phyloP scores from a whole-genome alignment of 768 basidiomycete genomes.

The Cantharellus anzutake region DNA sequence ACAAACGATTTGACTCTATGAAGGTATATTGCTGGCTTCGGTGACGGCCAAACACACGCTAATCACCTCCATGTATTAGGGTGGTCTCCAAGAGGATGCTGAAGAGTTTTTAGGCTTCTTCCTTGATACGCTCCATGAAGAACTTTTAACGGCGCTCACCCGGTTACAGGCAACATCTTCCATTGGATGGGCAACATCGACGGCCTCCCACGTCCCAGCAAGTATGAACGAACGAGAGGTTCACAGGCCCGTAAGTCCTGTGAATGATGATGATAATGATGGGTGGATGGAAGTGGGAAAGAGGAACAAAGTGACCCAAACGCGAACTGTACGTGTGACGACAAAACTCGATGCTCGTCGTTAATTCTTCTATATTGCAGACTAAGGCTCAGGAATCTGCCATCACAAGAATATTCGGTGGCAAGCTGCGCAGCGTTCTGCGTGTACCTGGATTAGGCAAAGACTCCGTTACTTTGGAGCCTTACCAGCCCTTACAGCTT shows the following conservation, averaged over 20 bases:
- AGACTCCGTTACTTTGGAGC: constrained; percentile 78
- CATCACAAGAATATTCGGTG: constrained; percentile 83
- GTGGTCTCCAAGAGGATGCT: constrained; percentile 92
- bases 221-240: constrained; percentile 13
- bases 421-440: constrained; percentile 73
- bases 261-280: constrained; percentile 17
- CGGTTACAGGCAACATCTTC: constrained; percentile 22
- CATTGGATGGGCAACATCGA: background rate
- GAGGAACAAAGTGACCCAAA: constrained; percentile 61
- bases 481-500: constrained; percentile 73
- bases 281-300: constrained; percentile 92
- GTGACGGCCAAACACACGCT: background rate
- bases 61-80: constrained; percentile 20
- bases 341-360: background rate
- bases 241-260: constrained; percentile 16
- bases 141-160: constrained; percentile 49
- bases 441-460: constrained; percentile 58
- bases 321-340: constrained; percentile 45
- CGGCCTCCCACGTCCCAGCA: background rate
- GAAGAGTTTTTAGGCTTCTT: constrained; percentile 99
- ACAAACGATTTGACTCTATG: constrained; percentile 88
- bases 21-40: constrained; percentile 31
- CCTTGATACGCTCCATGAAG: constrained; percentile 86
- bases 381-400: constrained; percentile 68
- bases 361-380: constrained; percentile 19